Conservation (phyloP, 192 early-diverging fungal genomes). For the Coemansia sp. region DNA sequence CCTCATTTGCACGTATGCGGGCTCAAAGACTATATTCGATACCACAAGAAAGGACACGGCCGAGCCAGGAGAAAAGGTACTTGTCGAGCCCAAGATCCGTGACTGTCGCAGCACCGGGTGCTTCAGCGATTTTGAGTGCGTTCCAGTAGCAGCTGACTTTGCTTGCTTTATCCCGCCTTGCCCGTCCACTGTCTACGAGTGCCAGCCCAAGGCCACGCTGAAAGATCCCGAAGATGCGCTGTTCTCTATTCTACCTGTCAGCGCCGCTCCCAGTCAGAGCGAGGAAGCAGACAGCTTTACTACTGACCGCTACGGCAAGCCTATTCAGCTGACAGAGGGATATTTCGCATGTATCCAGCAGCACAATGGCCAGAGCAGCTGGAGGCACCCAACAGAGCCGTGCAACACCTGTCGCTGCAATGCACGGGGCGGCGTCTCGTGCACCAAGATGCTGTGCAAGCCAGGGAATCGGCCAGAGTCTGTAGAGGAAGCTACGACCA, state of each 20-base stretch:
- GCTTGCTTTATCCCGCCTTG: conserved; percentile 44
- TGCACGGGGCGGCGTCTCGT: conserved; percentile 27
- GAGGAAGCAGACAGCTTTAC: conserved; percentile 6
- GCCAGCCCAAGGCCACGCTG: conserved; percentile 30
- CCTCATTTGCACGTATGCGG: conserved; percentile 14
- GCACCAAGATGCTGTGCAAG: conserved; percentile 50
- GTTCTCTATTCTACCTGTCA: conserved; percentile 17
- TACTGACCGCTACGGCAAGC: conserved; percentile 3
- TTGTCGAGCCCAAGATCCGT: conserved; percentile 14
- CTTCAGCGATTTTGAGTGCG: conserved; percentile 28
- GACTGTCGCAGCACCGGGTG: conserved; percentile 52
- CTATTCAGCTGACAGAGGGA: conserved; percentile 25
- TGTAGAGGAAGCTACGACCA: not conserved
- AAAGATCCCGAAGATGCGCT: conserved; percentile 28
- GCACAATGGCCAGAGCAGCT: conserved; percentile 32
- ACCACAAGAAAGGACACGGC: too few relatives aligned
- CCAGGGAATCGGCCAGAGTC: not conserved
- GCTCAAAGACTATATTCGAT: conserved; percentile 19
- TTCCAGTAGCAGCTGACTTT: conserved; percentile 21
- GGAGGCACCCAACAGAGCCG: conserved; percentile 29
- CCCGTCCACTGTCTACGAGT: conserved; percentile 32
- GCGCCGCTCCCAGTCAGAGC: not conserved
- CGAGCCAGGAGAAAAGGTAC: conserved; percentile 7
- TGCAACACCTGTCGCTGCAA: conserved; percentile 53
- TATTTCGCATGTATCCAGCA: conserved; percentile 37